Base-by-base conservation (phyloP, 2,329 filamentous ascomycete species). In the Pyrenophora seminiperda region DNA sequence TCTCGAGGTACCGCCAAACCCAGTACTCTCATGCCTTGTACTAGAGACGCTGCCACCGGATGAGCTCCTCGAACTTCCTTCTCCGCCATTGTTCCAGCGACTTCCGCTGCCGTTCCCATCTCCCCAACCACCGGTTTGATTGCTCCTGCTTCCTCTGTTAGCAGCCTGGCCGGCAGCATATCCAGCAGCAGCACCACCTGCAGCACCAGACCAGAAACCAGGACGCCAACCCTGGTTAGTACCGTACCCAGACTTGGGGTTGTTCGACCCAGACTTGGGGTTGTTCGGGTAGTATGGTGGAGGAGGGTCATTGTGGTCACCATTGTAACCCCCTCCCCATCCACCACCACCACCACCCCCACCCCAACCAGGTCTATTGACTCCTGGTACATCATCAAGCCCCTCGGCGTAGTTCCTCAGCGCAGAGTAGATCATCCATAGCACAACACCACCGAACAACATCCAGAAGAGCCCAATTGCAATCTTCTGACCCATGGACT, bases 171-270 rank as follows among this genome's bases (percentile, higher is more conserved):
- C 83, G 5, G 86, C 85, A 50, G 81, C 68, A 65, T 90, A 90
- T 1, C 79, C 85, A 3, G 86, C 88, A 1, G 88, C 87, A 4
- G 85, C 86, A 36, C 88, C 89, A 13, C 82, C 81, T 0, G 82
- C 79, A n/a, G 83, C 74, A 15, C 88, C 88, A 14, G 77, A 82
- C 88, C 88, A 91, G 73, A 91, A 91, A 1, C 89, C 89, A 4
- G 88, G 88, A 41, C 80, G 79, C 87, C 87, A 91, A 1, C 78
- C 77, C 54, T 82, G 54, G 11, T 53, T 63, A 2, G 58, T 53
- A 7, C 62, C 61, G 33, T 67, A 63, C 40, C 51, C 50, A 33
- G 54, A 46, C 56, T 63, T 36, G 41, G 58, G 50, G 50, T 53
- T 58, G n/a, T 18, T 40, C 11, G 47, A 56, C 3, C 66, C 31